Evolutionary conservation across 2,329 filamentous ascomycete genomes (phyloP), one percentile per base, ranked within the genome.

Genomic region (Alternaria rosae): DNA sequence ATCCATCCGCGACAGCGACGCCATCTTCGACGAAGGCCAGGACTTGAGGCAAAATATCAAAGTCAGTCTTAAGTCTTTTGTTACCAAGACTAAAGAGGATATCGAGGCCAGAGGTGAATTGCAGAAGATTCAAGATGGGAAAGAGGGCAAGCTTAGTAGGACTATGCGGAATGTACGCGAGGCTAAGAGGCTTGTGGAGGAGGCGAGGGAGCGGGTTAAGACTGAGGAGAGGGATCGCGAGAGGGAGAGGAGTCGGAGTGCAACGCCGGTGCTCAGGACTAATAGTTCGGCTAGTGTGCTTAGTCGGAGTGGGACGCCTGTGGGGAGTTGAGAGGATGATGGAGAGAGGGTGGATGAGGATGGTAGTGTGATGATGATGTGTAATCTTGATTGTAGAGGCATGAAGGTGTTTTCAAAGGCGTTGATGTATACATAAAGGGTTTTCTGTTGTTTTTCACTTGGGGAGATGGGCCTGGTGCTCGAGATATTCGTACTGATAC

Each of bases 61-160:
- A 57, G 69, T 70, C 25, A 74, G 72, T 3, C 70, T 80, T 7
- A 79, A 78, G 58, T 71, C 70, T 52, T 70, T 80, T 13, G 76
- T 79, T 32, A 73, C 78, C 42, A 76, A 76, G 55, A 76, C 76
- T 1, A 77, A 76, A 44, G 73, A 73, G 26, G 73, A 72, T 20
- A 73, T 77, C 12, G 75, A 78, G 28, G 71, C 69, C 3, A 48
- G 73, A 11, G 74, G 71, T 21, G 76, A 78, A 57, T 23, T 73
- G 62, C 73, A 78, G 60, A 78, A 75, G 62, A 50, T 73, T 28
- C 71, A 71, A 35, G 75, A 77, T 15, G 76, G 76, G 1, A 78
- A 75, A 38, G 75, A 78, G 45, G 72, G 72, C 6, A 72, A 75
- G 54, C 62, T 78, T 9, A 70, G 68, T 54, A 69, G 74, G 42